Evolutionary conservation across 116 monocot genomes (phyloP).

Genomic region (Iris pallida): DNA sequence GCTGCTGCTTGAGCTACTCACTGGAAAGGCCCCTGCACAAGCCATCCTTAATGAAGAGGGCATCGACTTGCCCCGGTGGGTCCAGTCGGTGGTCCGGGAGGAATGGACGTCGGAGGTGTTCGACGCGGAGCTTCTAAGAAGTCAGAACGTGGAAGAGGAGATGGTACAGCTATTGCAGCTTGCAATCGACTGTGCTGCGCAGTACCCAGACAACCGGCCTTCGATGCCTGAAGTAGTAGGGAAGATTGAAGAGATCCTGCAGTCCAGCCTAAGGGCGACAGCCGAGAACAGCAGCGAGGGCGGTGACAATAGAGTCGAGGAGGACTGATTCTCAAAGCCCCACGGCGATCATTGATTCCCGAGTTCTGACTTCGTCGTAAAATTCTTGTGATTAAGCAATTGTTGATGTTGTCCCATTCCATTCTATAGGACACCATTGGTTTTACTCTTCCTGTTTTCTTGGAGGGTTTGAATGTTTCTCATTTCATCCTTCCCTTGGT

Average conservation of each 20-base stretch:
- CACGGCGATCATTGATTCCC: background rate
- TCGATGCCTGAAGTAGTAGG: conserved; percentile 37
- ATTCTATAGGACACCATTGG: too few relatives aligned
- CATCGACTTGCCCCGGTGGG: conserved; percentile 57
- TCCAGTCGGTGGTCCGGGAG: conserved; percentile 40
- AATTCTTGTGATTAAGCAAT: too few relatives aligned
- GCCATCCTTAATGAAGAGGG: conserved; percentile 38
- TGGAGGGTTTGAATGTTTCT: too few relatives aligned
- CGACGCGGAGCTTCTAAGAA: conserved; percentile 37
- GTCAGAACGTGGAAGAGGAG: conserved; percentile 42
- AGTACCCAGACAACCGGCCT: conserved; percentile 36
- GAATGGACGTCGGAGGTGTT: conserved; percentile 44
- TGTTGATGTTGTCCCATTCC: too few relatives aligned
- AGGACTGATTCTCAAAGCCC: background rate
- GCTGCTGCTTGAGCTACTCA: conserved; percentile 58
- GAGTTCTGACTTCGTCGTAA: background rate
- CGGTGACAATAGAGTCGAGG: background rate
- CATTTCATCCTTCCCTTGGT: too few relatives aligned
- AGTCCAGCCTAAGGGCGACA: background rate
- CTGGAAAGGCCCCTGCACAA: conserved; percentile 46
- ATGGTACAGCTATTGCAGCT: conserved; percentile 47
- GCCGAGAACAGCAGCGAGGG: background rate
- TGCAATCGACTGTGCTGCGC: conserved; percentile 38
- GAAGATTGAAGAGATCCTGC: conserved; percentile 26
- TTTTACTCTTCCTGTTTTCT: too few relatives aligned